Evolutionary conservation across 2,329 filamentous ascomycete species (phyloP), one percentile per base, ranked within the genome.

Genomic region (Fusarium torulosum): DNA sequence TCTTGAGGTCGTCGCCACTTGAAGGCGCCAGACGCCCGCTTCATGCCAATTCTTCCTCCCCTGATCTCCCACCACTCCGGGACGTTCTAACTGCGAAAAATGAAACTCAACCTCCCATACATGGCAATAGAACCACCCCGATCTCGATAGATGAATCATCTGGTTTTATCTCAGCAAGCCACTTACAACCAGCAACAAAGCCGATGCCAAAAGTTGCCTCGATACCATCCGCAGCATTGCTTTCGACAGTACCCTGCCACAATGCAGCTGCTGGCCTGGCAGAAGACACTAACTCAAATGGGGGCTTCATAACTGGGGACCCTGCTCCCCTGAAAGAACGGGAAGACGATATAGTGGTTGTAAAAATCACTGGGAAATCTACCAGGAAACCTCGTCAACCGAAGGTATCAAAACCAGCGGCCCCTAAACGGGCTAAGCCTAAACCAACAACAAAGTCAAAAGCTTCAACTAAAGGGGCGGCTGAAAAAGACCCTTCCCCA

Each of bases 1-100:
- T 67, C 43, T 77, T 78, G 56, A 61, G 70, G 25, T 75, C 79
- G 55, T 74, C 75, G 53, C 66, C 74, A 45, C 45, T 72, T 62
- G 69, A 76, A 57, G 76, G 69, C 49, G 64, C 77, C 74, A 78
- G 66, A 69, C 77, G 56, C 63, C 75, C 57, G 11, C 69, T 76
- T 19, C 68, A 76, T 29, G 57, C 75, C 29, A 63, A 72, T 10
- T 85, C 85, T 0, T 87, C 85, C 1, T 87, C 86, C 6, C 85
- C 86, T n/a, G 80, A 80, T n/a, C 75, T 88, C 1, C 86, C 86
- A 4, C 81, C 85, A 0, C 75, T 88, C 0, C 78, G 79, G 37
- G 81, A 87, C 4, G 73, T 88, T 11, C 66, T 85, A 2, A 76
- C 79, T 2, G 76, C 79, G 4, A 82, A 80, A 41, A 66, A 62